These are phyloP conservation scores for Aspergillus ruber DNA, from an alignment of 2,329 filamentous ascomycete genomes.

Conservation along the genomic window DNA sequence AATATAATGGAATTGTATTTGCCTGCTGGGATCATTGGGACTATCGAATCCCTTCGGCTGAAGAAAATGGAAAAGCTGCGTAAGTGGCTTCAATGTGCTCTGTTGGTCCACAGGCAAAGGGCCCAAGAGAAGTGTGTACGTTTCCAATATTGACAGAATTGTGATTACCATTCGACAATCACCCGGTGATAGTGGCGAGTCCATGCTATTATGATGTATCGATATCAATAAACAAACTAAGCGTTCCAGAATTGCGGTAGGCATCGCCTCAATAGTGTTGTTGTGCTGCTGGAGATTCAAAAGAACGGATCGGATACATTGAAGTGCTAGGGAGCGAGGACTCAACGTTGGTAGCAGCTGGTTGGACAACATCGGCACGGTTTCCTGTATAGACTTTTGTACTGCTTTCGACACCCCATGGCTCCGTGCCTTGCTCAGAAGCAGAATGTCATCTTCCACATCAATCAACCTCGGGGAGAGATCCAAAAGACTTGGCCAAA, in stretches of 20 bases:
- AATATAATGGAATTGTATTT: slow-evolving; percentile 43
- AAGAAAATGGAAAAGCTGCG: slow-evolving; percentile 36
- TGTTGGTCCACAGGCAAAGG: slow-evolving; percentile 20
- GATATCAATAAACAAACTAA: slow-evolving; percentile 25
- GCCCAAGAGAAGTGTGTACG: slow-evolving; percentile 26
- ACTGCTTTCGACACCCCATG: slow-evolving; percentile 24
- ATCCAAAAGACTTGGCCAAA: slow-evolving; percentile 28
- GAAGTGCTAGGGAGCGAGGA: slow-evolving; percentile 28
- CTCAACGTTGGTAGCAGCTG: slow-evolving; percentile 15
- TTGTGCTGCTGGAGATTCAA: slow-evolving; percentile 26
- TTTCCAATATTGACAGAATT: slow-evolving; percentile 33
- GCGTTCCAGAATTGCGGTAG: slow-evolving; percentile 19
- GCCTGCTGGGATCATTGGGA: slow-evolving; percentile 13
- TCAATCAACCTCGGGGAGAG: slow-evolving; percentile 20
- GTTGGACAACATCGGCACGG: slow-evolving; percentile 17
- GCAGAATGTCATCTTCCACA: slow-evolving; percentile 21
- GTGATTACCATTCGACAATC: slow-evolving; percentile 19
- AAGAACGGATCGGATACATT: slow-evolving; percentile 26
- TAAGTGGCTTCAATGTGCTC: slow-evolving; percentile 22
- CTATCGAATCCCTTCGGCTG: slow-evolving; percentile 7
- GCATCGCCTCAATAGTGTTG: slow-evolving; percentile 20
- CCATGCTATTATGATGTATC: slow-evolving; percentile 2
- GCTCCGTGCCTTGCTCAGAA: slow-evolving; percentile 14
- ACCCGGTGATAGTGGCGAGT: slow-evolving; percentile 4
- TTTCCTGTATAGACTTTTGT: slow-evolving; percentile 23